A percentile compares a stretch with the other conserved stretches of the same genome.
Conservation (phyloP, 225 moss, liverwort and hornwort genomes). For the Marchantia paleacea region DNA sequence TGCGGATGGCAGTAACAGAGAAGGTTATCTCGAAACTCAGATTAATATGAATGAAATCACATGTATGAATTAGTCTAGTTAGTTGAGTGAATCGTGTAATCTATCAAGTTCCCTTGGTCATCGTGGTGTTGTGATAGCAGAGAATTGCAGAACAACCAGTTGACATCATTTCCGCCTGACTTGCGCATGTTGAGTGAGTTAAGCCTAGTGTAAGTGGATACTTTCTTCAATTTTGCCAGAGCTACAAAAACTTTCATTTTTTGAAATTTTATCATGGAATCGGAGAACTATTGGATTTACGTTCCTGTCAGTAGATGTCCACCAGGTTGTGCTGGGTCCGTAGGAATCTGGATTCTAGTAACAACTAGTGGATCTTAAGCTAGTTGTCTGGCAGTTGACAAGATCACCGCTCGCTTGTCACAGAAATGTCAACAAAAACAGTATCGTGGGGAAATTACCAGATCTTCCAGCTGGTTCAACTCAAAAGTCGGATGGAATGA, state of each 20-base stretch:
- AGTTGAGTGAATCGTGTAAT: too few relatives aligned
- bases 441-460: background rate
- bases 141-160: background rate
- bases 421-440: background rate
- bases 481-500: background rate
- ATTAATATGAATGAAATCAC: too few relatives aligned
- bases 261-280: too few relatives aligned
- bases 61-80: too few relatives aligned
- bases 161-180: slow-evolving; percentile 1
- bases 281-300: too few relatives aligned
- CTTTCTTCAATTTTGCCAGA: background rate
- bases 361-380: too few relatives aligned
- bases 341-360: background rate
- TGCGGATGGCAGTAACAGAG: too few relatives aligned
- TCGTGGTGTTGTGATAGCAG: background rate
- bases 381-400: too few relatives aligned
- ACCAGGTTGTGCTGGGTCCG: background rate
- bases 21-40: too few relatives aligned
- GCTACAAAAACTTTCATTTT: too few relatives aligned
- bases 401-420: too few relatives aligned
- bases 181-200: background rate
- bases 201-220: background rate
- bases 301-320: background rate
- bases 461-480: background rate
- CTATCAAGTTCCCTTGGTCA: too few relatives aligned